phyloP scores from a whole-genome alignment of 352 stramenopile species.

The Phytophthora quininea region DNA sequence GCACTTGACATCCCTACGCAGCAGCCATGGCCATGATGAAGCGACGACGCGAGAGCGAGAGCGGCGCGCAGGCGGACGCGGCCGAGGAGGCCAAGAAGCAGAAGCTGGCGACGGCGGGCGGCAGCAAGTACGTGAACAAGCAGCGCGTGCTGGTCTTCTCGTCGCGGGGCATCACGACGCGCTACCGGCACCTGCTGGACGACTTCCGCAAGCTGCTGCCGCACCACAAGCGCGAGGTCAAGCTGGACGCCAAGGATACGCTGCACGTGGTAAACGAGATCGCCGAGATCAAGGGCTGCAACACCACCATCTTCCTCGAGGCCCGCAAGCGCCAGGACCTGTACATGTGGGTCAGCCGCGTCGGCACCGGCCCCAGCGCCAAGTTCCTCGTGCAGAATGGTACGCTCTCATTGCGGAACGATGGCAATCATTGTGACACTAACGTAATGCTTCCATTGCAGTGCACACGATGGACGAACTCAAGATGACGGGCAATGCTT shows the following conservation, averaged over 20 bases:
- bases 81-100: conserved; percentile 45
- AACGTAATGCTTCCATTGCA: conserved; percentile 15
- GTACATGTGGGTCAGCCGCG: conserved; percentile 98
- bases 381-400: conserved; percentile 99
- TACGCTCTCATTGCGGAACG: conserved; percentile 23
- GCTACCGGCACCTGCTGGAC: conserved; percentile 98
- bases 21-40: conserved; percentile 48
- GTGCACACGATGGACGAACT: conserved; percentile 99
- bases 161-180: conserved; percentile 92
- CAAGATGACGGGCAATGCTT: conserved; percentile 98
- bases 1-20: neutral
- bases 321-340: conserved; percentile 97
- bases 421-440: neutral
- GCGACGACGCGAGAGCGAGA: conserved; percentile 46
- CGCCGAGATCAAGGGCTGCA: conserved; percentile 98
- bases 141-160: conserved; percentile 93
- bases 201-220: conserved; percentile 98
- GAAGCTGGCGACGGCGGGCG: conserved; percentile 35
- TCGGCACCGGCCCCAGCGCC: conserved; percentile 94
- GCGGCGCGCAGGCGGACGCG: conserved; percentile 34
- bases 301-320: conserved; percentile 97
- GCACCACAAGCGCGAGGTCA: conserved; percentile 99
- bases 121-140: conserved; percentile 89
- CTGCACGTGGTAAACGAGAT: conserved; percentile 98
- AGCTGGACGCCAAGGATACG: conserved; percentile 96